phyloP scores from a whole-genome alignment of 306 rosid species.

The Rosa multiflora region DNA sequence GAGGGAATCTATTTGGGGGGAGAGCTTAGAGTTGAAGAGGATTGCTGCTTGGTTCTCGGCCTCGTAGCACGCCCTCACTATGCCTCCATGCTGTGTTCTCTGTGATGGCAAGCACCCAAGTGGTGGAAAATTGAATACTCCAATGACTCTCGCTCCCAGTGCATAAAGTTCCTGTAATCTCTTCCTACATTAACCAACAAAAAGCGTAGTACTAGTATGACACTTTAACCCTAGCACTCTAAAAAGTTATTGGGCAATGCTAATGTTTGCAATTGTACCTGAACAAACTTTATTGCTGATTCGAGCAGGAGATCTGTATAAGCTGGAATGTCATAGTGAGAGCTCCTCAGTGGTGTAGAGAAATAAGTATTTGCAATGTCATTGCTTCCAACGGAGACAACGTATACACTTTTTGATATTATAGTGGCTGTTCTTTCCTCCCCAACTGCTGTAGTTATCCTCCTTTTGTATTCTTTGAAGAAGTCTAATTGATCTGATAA shows the following conservation, averaged over 20 bases:
- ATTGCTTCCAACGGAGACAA: constrained; percentile 51
- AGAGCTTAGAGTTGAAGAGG: constrained; percentile 63
- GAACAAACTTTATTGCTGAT: constrained; percentile 47
- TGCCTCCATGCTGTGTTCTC: constrained; percentile 54
- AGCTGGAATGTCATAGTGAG: constrained; percentile 38
- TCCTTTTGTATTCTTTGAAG: constrained; percentile 51
- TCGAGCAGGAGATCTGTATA: constrained; percentile 58
- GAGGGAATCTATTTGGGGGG: constrained; percentile 31
- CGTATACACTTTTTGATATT: constrained; percentile 49
- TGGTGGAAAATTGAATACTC: constrained; percentile 42
- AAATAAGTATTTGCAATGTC: constrained; percentile 65
- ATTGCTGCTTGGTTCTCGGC: constrained; percentile 50
- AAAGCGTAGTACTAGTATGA: neutral
- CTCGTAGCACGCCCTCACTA: constrained; percentile 39
- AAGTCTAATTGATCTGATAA: constrained; percentile 46
- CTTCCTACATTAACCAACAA: neutral
- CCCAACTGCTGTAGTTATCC: constrained; percentile 45
- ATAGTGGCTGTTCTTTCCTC: constrained; percentile 29
- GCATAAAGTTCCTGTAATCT: constrained; percentile 50
- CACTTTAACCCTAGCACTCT: neutral
- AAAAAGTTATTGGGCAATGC: neutral
- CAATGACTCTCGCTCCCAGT: constrained; percentile 65
- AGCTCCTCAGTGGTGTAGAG: constrained; percentile 32
- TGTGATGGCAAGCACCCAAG: constrained; percentile 74
- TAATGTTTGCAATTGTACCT: constrained; percentile 33